Base-by-base conservation (phyloP, 176 grass and related monocot genomes). In the Lolium perenne region DNA sequence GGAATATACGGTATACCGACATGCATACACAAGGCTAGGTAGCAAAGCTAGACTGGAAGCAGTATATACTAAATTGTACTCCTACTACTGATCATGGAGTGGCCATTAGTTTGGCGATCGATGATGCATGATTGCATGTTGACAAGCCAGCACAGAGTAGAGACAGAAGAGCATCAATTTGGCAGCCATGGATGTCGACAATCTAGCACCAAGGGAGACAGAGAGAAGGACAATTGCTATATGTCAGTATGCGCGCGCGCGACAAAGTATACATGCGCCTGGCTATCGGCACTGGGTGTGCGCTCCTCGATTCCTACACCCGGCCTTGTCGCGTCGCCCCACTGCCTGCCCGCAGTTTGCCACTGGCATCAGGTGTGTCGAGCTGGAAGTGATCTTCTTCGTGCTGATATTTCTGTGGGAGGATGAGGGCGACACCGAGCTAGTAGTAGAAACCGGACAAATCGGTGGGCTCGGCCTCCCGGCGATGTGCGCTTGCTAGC, bases 1-100 rank as follows among this genome's bases (percentile, higher is more conserved):
- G 54, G 88, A 77, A 90, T 78, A 90, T 86, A 54, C 88, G 32
- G 54, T 78, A 90, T 86, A 54, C 88, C 45, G 54, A 8, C 78
- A 71, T 63, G 83, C 78, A 4, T 63, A 32, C 83, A 63, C 62
- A 77, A 71, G 63, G 78, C 83, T 70, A 61, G 59, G 48, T 50
- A 74, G 23, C 13, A 32, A 7, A 75, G 7, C 71, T 51, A 26
- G 4, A 64, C 23, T 32, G 62, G 62, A 32, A 65, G 25, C 10
- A 17, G 25, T 18, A 21, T 64, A 65, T 7, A 38, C 21, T 20
- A 65, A 65, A 65, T 65, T 6, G 61, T 29, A 29, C 58, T 10
- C 16, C 41, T 45, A 5, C 46, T 61, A 43, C 35, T 79, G 61
- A 66, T 25, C 45, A 76, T 38, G 40, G 60, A 47, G 79, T 17